Conservation (phyloP, 2,329 filamentous ascomycete species). For the Ophiosphaerella narmari region DNA sequence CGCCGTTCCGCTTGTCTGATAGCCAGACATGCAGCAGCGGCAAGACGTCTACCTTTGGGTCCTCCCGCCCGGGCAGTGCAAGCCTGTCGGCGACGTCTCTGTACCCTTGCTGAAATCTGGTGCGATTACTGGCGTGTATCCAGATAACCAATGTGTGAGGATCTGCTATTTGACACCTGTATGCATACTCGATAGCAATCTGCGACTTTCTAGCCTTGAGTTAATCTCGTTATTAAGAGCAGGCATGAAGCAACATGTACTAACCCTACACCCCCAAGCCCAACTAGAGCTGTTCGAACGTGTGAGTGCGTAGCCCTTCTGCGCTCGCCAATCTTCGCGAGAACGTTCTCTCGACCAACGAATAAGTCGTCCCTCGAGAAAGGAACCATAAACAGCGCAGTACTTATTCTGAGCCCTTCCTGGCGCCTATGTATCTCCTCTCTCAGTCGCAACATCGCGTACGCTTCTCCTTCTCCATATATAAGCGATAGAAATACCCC, state of each 20-base stretch:
- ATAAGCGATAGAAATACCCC: constrained; percentile 14
- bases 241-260: constrained; percentile 5
- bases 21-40: constrained; percentile 18
- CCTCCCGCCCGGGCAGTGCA: constrained; percentile 11
- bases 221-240: constrained; percentile 2
- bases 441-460: constrained; percentile 15
- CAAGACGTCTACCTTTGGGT: constrained; percentile 12
- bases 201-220: constrained; percentile 17
- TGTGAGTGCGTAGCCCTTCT: constrained; percentile 3
- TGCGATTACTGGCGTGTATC: constrained; percentile 6
- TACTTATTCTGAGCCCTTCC: constrained; percentile 6
- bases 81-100: constrained; percentile 14
- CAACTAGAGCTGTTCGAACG: constrained; percentile 17
- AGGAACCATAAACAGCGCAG: constrained; percentile 11
- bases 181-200: constrained; percentile 19
- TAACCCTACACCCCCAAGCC: constrained; percentile 21
- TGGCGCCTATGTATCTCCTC: constrained; percentile 16
- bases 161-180: constrained; percentile 2
- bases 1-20: constrained; percentile 12
- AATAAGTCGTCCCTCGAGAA: constrained; percentile 13
- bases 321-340: constrained; percentile 7
- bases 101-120: constrained; percentile 14
- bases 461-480: constrained; percentile 16
- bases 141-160: constrained; percentile 11
- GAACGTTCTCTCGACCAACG: constrained; percentile 13